Conservation (phyloP, 768 basidiomycete genomes). For the Tricholoma matsutake region DNA sequence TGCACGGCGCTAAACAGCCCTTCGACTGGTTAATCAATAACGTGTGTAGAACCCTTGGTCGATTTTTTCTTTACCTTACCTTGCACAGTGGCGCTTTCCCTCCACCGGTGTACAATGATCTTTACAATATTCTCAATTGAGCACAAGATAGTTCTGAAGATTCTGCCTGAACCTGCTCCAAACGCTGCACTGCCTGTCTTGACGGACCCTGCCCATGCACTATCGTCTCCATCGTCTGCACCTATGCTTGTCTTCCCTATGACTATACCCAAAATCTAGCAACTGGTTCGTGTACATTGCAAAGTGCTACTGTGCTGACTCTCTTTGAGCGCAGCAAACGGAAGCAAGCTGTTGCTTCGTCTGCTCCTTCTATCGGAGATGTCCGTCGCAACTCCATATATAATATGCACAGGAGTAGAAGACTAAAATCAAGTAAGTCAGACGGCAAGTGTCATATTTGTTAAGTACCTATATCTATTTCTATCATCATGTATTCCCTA, state of each 20-base stretch:
- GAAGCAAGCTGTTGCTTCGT: not conserved
- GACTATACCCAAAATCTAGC: not conserved
- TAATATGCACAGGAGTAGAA: slow-evolving; percentile 16
- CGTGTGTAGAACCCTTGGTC: slow-evolving; percentile 32
- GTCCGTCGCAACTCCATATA: slow-evolving; percentile 1
- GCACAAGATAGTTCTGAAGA: slow-evolving; percentile 71
- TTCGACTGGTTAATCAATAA: slow-evolving; percentile 75
- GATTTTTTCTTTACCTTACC: not conserved
- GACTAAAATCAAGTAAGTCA: slow-evolving; percentile 6
- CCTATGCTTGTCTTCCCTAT: not conserved
- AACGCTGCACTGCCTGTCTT: slow-evolving; percentile 34
- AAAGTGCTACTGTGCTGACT: not conserved
- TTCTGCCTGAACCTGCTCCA: slow-evolving; percentile 43
- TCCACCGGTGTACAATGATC: slow-evolving; percentile 64
- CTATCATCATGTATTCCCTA: too few relatives aligned
- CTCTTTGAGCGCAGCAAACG: slow-evolving; percentile 1
- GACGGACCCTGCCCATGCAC: slow-evolving; percentile 8
- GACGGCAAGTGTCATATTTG: slow-evolving; percentile 9
- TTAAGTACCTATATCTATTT: too few relatives aligned
- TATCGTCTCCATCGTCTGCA: not conserved
- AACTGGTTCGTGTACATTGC: slow-evolving; percentile 3
- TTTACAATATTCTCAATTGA: slow-evolving; percentile 72
- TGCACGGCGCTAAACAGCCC: slow-evolving; percentile 74
- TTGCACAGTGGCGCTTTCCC: slow-evolving; percentile 46
- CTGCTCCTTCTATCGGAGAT: slow-evolving; percentile 4